A percentile compares a stretch with the other conserved stretches of the same genome.
phyloP scores from a whole-genome alignment of 768 basidiomycete species.

The Mycena epipterygia region DNA sequence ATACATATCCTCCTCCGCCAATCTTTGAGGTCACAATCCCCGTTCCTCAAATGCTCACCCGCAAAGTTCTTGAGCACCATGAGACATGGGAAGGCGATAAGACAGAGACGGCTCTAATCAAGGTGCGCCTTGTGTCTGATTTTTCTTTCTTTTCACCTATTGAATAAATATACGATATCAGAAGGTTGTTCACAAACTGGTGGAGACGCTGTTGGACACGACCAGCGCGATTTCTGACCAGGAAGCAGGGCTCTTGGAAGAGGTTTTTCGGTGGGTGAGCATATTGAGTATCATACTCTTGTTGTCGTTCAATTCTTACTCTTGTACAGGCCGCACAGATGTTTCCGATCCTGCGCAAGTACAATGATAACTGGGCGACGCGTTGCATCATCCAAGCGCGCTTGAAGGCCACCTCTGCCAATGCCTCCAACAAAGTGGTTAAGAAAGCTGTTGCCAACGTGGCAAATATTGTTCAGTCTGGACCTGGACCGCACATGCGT shows the following conservation, averaged over 20 bases:
- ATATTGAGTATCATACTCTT: not conserved
- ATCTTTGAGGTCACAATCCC: constrained; percentile 10
- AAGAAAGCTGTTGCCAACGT: not conserved
- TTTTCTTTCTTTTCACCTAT: constrained; percentile 9
- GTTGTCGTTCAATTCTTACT: constrained; percentile 11
- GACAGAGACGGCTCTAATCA: constrained; percentile 6
- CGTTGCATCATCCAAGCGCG: constrained; percentile 21
- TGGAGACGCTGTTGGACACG: constrained; percentile 23
- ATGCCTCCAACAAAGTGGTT: not conserved
- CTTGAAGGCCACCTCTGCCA: constrained; percentile 23
- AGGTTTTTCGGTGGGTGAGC: constrained; percentile 20
- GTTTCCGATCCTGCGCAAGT: constrained; percentile 16
- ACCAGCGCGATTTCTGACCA: constrained; percentile 14
- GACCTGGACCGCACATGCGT: not conserved
- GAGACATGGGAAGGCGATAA: not conserved
- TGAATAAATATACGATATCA: constrained; percentile 24
- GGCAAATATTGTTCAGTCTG: not conserved
- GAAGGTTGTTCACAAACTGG: constrained; percentile 8
- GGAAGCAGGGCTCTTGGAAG: not conserved
- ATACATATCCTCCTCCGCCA: constrained; percentile 27
- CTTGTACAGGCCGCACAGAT: constrained; percentile 19
- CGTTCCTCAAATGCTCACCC: not conserved
- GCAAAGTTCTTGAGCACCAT: constrained; percentile 2
- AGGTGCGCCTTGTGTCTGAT: constrained; percentile 15
- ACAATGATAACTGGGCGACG: constrained; percentile 25